A percentile compares a stretch with the other conserved stretches of the same genome.
Conservation (phyloP, 495 filamentous ascomycete genomes). For the Evernia prunastri region DNA sequence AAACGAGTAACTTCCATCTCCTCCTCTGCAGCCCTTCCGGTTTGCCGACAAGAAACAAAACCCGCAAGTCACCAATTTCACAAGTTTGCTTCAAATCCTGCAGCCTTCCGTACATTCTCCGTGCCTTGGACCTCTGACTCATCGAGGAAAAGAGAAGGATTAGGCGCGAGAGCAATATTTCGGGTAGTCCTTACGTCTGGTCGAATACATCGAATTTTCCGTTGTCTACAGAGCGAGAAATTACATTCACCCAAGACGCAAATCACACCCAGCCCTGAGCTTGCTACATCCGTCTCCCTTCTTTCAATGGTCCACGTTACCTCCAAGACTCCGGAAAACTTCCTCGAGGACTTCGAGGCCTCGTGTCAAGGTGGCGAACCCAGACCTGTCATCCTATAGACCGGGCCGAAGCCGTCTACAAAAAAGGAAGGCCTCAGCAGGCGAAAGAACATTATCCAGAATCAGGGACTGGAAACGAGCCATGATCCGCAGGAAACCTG, state of each 20-base stretch:
- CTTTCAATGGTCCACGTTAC: not conserved
- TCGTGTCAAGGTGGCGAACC: conserved; percentile 27
- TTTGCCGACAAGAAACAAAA: conserved; percentile 10
- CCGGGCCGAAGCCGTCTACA: conserved; percentile 22
- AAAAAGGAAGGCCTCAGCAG: conserved; percentile 22
- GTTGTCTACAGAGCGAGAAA: not conserved
- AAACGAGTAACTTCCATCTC: not conserved
- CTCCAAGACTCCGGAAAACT: not conserved
- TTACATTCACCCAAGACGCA: not conserved
- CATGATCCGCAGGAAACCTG: conserved; percentile 30
- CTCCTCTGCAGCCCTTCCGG: not conserved
- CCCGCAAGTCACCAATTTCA: not conserved
- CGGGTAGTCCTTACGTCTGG: not conserved
- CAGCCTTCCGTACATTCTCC: conserved; percentile 11
- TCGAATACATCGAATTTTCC: conserved; percentile 1
- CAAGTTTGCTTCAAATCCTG: conserved; percentile 10
- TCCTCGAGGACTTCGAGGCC: conserved; percentile 22
- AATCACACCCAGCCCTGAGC: not conserved
- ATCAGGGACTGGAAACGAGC: conserved; percentile 28
- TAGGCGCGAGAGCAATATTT: not conserved
- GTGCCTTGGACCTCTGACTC: conserved; percentile 1
- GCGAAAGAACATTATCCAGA: conserved; percentile 20
- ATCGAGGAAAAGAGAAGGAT: conserved; percentile 4
- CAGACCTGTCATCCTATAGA: conserved; percentile 13
- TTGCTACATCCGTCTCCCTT: no score